Evolutionary conservation across 306 rosid genomes (phyloP).

Genomic region (Quercus wislizeni): DNA sequence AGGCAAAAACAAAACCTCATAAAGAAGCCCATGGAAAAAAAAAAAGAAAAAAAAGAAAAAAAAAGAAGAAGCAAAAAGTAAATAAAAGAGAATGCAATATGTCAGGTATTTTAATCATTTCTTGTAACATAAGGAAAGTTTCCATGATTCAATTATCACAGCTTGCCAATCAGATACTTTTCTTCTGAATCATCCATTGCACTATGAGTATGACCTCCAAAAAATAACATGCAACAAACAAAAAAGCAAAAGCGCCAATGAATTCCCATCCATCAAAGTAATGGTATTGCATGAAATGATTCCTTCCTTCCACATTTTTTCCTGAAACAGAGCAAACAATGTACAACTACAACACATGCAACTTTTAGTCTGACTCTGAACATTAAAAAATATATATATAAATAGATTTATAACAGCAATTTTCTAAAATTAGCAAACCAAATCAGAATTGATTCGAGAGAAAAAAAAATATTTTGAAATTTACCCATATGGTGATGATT

Average conservation of each 20-base stretch:
- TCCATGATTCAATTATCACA: slow-evolving; percentile 31
- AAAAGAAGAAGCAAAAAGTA: not conserved
- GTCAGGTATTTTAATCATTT: slow-evolving; percentile 30
- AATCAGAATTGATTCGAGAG: not conserved
- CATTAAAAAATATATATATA: not conserved
- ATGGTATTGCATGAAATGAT: not conserved
- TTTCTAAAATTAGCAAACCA: not conserved
- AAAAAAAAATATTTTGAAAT: not conserved
- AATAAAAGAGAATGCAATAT: slow-evolving; percentile 9
- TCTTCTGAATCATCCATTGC: slow-evolving; percentile 22
- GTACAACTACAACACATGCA: not conserved
- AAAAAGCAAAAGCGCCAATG: not conserved
- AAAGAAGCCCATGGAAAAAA: too few species aligned
- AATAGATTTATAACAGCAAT: slow-evolving; percentile 15
- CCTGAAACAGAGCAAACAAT: slow-evolving; percentile 2
- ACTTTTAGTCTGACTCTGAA: not conserved
- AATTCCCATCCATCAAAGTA: slow-evolving; percentile 4
- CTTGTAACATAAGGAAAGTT: slow-evolving; percentile 55
- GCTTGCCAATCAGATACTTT: slow-evolving; percentile 33
- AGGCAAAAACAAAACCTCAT: not conserved
- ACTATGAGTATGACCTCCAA: not conserved
- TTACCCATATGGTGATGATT: not conserved
- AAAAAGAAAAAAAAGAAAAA: too few species aligned
- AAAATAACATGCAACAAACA: not conserved
- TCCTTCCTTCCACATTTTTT: too few species aligned